phyloP scores from a whole-genome alignment of 2,329 filamentous ascomycete genomes.

The Trichoderma sp. region DNA sequence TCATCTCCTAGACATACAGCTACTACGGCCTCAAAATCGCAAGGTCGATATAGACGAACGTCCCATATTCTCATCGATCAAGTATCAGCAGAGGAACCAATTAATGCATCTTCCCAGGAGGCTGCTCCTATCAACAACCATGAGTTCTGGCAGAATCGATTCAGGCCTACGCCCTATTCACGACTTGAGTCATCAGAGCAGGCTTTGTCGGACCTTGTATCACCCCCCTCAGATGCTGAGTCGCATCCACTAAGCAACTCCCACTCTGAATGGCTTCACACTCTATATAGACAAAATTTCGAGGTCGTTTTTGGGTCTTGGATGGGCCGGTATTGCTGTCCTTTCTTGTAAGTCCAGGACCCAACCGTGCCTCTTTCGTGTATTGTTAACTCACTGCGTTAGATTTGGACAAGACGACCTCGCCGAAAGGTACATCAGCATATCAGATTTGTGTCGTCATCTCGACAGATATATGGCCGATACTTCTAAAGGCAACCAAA shows the following conservation, averaged over 20 bases:
- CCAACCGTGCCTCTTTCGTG: background rate
- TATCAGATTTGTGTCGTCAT: background rate
- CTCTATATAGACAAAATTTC: background rate
- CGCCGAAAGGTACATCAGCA: background rate
- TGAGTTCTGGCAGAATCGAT: background rate
- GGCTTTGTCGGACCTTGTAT: background rate
- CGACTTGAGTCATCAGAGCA: background rate
- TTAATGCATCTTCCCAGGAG: background rate
- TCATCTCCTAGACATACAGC: background rate
- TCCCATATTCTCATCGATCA: background rate
- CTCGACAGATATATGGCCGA: background rate
- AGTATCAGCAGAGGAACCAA: background rate
- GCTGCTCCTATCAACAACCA: background rate
- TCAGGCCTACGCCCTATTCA: background rate
- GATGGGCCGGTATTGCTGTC: background rate
- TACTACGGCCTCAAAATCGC: background rate
- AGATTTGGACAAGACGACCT: conserved; percentile 3
- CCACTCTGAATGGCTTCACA: background rate
- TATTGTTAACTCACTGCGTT: background rate
- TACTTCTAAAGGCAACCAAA: background rate
- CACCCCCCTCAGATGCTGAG: background rate
- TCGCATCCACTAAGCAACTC: background rate
- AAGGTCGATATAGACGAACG: background rate
- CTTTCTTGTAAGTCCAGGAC: background rate
- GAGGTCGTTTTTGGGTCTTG: conserved; percentile 2